Percentiles rank a stretch among this genome's conserved stretches.
Evolutionary conservation across 768 basidiomycete species (phyloP).

Genomic region (Termitomyces sp.): DNA sequence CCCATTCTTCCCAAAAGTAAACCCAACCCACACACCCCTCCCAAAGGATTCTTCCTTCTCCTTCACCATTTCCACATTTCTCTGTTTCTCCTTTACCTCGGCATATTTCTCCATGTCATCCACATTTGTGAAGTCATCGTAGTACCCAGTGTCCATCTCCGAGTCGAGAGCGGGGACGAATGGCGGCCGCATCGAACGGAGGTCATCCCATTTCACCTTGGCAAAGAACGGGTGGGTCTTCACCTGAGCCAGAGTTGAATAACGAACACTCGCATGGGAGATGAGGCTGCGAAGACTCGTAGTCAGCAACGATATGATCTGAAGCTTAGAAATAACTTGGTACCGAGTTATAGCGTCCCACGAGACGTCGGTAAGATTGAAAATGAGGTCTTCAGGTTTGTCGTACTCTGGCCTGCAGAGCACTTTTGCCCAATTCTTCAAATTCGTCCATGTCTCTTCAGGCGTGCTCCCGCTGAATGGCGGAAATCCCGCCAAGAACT

Average conservation of each 20-base stretch:
- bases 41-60: conserved; percentile 76
- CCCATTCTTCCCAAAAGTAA: conserved; percentile 87
- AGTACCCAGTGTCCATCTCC: conserved; percentile 93
- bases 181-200: conserved; percentile 74
- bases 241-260: conserved; percentile 68
- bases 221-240: conserved; percentile 80
- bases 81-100: conserved; percentile 96
- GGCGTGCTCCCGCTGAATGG: conserved; percentile 95
- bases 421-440: conserved; percentile 96
- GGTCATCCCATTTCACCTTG: conserved; percentile 66
- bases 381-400: conserved; percentile 91
- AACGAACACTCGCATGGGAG: conserved; percentile 77
- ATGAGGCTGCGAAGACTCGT: conserved; percentile 54
- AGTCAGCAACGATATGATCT: neutral
- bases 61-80: conserved; percentile 84
- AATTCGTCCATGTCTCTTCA: conserved; percentile 98
- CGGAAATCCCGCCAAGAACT: conserved; percentile 95
- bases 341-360: conserved; percentile 95
- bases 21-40: conserved; percentile 86
- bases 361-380: conserved; percentile 88
- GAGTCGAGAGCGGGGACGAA: conserved; percentile 94
- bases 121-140: conserved; percentile 81
- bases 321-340: conserved; percentile 10
- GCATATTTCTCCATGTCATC: conserved; percentile 99
- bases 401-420: conserved; percentile 93